Evolutionary conservation across 768 basidiomycete genomes (phyloP).

Genomic region (Trametes coccinea): DNA sequence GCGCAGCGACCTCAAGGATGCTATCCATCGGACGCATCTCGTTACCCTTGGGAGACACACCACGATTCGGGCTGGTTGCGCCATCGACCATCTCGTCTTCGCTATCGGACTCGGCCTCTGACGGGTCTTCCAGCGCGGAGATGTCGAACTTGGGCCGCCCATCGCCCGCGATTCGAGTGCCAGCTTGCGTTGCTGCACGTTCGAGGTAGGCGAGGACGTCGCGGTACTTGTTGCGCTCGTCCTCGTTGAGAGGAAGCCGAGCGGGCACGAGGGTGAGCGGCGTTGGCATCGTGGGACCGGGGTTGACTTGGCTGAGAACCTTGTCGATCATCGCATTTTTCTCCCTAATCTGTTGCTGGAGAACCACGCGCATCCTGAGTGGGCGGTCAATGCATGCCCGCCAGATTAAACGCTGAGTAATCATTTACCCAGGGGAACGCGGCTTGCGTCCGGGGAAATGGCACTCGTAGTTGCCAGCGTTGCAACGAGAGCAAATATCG

Average conservation of each 20-base stretch:
- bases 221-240: constrained; percentile 30
- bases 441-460: constrained; percentile 36
- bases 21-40: constrained; percentile 14
- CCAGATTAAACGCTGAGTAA: background rate
- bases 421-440: constrained; percentile 34
- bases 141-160: constrained; percentile 30
- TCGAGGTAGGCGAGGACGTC: constrained; percentile 35
- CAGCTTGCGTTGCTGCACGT: constrained; percentile 25
- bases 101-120: constrained; percentile 26
- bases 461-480: constrained; percentile 32
- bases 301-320: constrained; percentile 30
- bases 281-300: constrained; percentile 28
- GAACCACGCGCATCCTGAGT: constrained; percentile 32
- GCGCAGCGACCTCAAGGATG: constrained; percentile 23
- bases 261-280: constrained; percentile 33
- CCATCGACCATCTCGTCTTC: constrained; percentile 24
- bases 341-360: constrained; percentile 35
- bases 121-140: constrained; percentile 33
- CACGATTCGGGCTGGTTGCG: constrained; percentile 20
- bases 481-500: constrained; percentile 27
- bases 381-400: background rate
- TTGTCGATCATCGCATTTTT: constrained; percentile 33
- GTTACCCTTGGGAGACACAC: constrained; percentile 4
- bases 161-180: constrained; percentile 22
- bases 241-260: constrained; percentile 25